Conservation (phyloP, 1,139 yeast genomes). For the Zygotorulaspora mrakii region DNA sequence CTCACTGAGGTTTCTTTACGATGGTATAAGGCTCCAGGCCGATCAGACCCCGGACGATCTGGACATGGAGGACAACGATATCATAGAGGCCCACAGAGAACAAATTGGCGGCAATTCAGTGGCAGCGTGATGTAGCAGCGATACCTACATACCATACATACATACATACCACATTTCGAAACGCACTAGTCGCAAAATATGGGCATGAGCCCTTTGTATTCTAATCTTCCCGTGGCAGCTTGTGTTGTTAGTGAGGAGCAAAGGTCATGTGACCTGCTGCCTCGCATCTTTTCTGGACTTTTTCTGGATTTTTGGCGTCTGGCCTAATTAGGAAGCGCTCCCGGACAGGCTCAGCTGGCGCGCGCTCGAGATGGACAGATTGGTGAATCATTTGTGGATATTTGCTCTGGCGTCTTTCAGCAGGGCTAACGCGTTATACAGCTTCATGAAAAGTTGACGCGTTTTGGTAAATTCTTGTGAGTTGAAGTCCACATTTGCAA, state of each 20-base stretch:
- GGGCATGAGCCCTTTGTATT: no score
- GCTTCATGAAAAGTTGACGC: not conserved
- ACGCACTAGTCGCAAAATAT: no score
- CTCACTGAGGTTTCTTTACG: constrained; percentile 83
- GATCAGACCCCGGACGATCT: constrained; percentile 89
- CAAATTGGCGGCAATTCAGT: constrained; percentile 59
- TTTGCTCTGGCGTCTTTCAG: no score
- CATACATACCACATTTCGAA: not conserved
- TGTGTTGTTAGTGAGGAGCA: not conserved
- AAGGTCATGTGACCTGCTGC: constrained; percentile 4
- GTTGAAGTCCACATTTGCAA: no score
- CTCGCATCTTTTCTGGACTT: not conserved
- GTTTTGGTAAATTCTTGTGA: constrained; percentile 2
- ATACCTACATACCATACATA: constrained; percentile 1
- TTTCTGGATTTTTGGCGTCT: constrained; percentile 10
- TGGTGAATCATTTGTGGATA: no score
- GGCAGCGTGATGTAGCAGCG: not conserved
- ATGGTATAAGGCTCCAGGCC: constrained; percentile 85
- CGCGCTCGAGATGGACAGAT: no score
- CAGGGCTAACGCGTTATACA: constrained; percentile 9
- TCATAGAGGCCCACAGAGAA: constrained; percentile 96
- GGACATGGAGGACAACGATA: constrained; percentile 92
- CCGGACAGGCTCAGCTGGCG: no score
- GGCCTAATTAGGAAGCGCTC: constrained; percentile 8
- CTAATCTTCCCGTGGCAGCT: no score